Evolutionary conservation across 257 asterid species (phyloP), one percentile per base, ranked within the genome.

Genomic region (Dorcoceras hygrometricum): DNA sequence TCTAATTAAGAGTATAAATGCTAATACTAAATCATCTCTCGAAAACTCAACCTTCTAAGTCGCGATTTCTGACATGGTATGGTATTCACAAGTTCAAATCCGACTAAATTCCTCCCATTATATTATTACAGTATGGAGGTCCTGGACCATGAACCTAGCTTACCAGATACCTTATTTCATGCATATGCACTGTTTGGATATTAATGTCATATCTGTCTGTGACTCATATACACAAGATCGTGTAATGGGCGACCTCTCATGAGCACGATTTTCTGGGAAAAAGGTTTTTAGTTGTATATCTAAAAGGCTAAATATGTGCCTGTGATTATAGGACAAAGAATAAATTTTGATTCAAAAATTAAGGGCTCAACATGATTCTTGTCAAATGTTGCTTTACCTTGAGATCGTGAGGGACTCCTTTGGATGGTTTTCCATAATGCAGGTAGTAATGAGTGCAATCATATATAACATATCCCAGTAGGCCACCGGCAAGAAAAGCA

Each of bases 381-480:
- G 19, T 20, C 19, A 0, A 14, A 43, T 10, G 31, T 19, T 64
- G 46, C 18, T 46, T 39, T 78, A 87, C 97, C 97, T 84, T 90
- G 73, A 90, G 85, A 24, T 75, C 58, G 65, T 80, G 81, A 56
- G 90, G 34, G 32, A 82, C 64, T 26, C 88, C 92, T 62, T 71
- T 67, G 27, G 70, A 14, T 73, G 96, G 95, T 65, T 90, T 84
- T 32, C 91, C 96, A 25, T 90, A 80, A 79, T 90, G 97, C 59
- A 90, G 69, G 75, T 88, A 84, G 79, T 90, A 90, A 67, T 90
- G 97, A 19, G 92, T 86, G 81, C 90, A 83, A 68, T 90, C 96
- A 68, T 90, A 90, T 75, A 86, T 70, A 36, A 86, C 75, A 66
- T 90, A 90, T 60, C 97, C 97, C 62, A 90, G 72, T 83, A 90